These are phyloP conservation scores for Clarireedia hainanense DNA, from an alignment of 2,329 filamentous ascomycete genomes.

Conservation along the genomic window DNA sequence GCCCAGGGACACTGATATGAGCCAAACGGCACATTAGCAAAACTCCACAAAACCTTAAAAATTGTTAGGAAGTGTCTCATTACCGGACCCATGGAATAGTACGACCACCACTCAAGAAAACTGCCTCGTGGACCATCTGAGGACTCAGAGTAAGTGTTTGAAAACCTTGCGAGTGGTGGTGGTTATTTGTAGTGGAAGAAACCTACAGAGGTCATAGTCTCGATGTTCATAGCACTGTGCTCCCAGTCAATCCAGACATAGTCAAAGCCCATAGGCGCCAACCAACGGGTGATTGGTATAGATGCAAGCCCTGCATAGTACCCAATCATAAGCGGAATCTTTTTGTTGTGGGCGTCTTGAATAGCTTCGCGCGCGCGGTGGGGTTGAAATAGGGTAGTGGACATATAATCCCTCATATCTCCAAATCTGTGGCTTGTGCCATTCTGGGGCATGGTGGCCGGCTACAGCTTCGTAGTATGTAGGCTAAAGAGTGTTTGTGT, in stretches of 20 bases:
- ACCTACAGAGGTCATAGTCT: constrained; percentile 39
- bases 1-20: constrained; percentile 32
- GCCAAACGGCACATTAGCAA: too few species aligned
- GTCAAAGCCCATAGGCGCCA: constrained; percentile 38
- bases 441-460: too few species aligned
- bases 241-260: constrained; percentile 42
- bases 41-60: too few species aligned
- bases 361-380: constrained; percentile 38
- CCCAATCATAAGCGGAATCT: constrained; percentile 36
- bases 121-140: constrained; percentile 39
- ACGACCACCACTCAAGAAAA: constrained; percentile 38
- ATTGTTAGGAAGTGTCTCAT: neutral
- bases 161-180: too few species aligned
- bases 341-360: constrained; percentile 38
- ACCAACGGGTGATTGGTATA: constrained; percentile 33
- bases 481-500: too few species aligned
- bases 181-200: neutral
- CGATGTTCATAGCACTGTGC: constrained; percentile 37
- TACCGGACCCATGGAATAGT: constrained; percentile 39
- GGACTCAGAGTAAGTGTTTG: too few species aligned
- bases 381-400: constrained; percentile 35
- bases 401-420: too few species aligned
- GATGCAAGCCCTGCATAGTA: constrained; percentile 36
- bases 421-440: too few species aligned
- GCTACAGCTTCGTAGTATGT: too few species aligned